Evolutionary conservation across 305 asterid species (phyloP), one percentile per base, ranked within the genome.

Genomic region (Fraxinus platypoda): DNA sequence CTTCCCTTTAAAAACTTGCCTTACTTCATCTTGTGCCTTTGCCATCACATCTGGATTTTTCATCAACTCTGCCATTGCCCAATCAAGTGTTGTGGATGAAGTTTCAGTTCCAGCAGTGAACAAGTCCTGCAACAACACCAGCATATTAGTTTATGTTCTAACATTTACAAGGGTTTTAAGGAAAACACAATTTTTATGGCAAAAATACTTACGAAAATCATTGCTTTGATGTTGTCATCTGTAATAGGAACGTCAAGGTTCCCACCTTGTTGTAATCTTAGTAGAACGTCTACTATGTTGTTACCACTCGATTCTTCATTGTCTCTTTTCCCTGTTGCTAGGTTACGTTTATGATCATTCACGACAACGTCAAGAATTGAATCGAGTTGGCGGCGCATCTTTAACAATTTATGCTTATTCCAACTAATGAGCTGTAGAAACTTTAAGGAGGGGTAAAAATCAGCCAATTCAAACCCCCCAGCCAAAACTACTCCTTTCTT

Each of bases 191-290:
- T 41, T 41, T 41, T 30, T 43, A 81, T 66, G 41, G 80, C 84
- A 21, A 74, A 52, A 17, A 76, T 76, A 2, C 88, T 54, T 54
- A 54, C 66, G 1, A 54, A 54, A 54, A n/a, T 54, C 23, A 54
- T 54, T 54, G 25, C 66, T 70, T 86, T 83, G 72, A 86, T 66
- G 76, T 80, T 79, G 34, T 80, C 76, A 30, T 37, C 76, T 75
- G 86, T 83, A 72, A 86, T 28, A 8, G 81, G 81, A 49, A 83
- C 70, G 31, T 80, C 82, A n/a, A 77, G 26, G 35, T 73, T 35
- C 5, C 2, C 73, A 3, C 30, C 59, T 41, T 86, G 35, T 73
- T 77, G 25, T 54, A 54, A 54, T n/a, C 66, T n/a, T 0, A n/a
- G 66, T 54, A 54, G 66, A 54, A 54, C 66, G 7, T 81, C 87